Evolutionary conservation across 2,329 filamentous ascomycete genomes (phyloP).

Genomic region (Claviceps quebecensis): DNA sequence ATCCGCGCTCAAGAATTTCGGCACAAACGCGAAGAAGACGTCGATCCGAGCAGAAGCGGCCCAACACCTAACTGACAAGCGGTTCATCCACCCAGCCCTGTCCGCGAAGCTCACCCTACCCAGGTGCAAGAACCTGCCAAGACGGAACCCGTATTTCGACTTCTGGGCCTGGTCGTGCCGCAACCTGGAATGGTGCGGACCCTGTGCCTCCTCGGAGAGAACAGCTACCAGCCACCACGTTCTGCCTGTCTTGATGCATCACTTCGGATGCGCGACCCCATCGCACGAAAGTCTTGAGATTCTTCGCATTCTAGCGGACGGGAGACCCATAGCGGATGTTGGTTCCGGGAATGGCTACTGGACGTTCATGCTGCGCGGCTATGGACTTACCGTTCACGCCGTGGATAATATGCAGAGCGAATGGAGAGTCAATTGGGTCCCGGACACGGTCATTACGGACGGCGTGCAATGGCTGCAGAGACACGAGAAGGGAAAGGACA

Average conservation of each 20-base stretch:
- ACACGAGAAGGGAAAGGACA: slow-evolving; percentile 34
- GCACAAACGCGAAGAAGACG: slow-evolving; percentile 48
- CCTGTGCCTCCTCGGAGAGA: slow-evolving; percentile 35
- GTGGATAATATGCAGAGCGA: slow-evolving; percentile 55
- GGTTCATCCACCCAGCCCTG: slow-evolving; percentile 34
- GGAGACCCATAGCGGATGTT: slow-evolving; percentile 46
- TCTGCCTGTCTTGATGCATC: slow-evolving; percentile 61
- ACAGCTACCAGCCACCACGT: slow-evolving; percentile 50
- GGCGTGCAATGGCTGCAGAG: slow-evolving; percentile 43
- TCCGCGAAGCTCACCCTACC: slow-evolving; percentile 26
- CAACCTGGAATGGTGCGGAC: slow-evolving; percentile 51
- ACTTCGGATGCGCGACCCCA: slow-evolving; percentile 62
- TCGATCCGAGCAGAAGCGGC: slow-evolving; percentile 46
- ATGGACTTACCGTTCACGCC: slow-evolving; percentile 39
- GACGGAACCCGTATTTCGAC: slow-evolving; percentile 51
- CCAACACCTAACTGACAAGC: slow-evolving; percentile 37
- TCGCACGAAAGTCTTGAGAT: slow-evolving; percentile 51
- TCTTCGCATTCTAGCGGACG: slow-evolving; percentile 40
- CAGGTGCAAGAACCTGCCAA: slow-evolving; percentile 29
- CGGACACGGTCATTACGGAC: slow-evolving; percentile 49
- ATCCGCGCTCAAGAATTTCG: slow-evolving; percentile 48
- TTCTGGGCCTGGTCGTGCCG: slow-evolving; percentile 53
- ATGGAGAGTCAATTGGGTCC: slow-evolving; percentile 56
- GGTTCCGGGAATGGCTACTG: slow-evolving; percentile 66
- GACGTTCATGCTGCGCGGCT: slow-evolving; percentile 53